phyloP scores from a whole-genome alignment of 2,329 filamentous ascomycete genomes.

The Aspergillus thermomutatus region DNA sequence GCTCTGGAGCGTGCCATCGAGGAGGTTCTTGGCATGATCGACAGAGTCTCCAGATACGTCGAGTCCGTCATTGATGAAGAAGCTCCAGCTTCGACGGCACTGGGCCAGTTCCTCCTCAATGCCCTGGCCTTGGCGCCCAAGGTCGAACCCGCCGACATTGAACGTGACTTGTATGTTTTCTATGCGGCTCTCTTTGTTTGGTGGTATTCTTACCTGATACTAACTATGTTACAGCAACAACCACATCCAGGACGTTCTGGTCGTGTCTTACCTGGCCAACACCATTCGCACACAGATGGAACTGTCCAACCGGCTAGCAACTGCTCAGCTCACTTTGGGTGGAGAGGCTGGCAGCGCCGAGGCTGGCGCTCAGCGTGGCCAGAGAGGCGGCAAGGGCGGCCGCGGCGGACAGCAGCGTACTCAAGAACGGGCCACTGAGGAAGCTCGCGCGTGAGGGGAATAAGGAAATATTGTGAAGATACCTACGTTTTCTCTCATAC shows the following conservation, averaged over 20 bases:
- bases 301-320: conserved; percentile 89
- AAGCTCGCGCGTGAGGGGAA: conserved; percentile 34
- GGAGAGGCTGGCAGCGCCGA: conserved; percentile 40
- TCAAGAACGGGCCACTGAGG: conserved; percentile 37
- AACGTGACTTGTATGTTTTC: conserved; percentile 76
- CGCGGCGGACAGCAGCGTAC: conserved; percentile 37
- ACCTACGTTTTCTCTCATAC: conserved; percentile 21
- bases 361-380: conserved; percentile 34
- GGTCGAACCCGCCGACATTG: conserved; percentile 84
- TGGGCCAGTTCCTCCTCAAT: conserved; percentile 95
- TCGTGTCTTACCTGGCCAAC: conserved; percentile 97
- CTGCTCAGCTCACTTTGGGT: conserved; percentile 62
- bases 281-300: conserved; percentile 99
- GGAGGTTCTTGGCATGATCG: conserved; percentile 83
- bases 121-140: conserved; percentile 90
- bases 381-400: conserved; percentile 44
- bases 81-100: conserved; percentile 79
- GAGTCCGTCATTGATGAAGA: conserved; percentile 87
- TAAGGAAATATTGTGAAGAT: conserved; percentile 16
- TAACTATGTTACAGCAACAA: conserved; percentile 66
- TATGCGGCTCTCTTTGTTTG: background rate
- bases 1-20: conserved; percentile 79
- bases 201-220: conserved; percentile 13
- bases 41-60: conserved; percentile 88
- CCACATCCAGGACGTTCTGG: conserved; percentile 97